Base-by-base conservation (phyloP, 805 yeast genomes). In the Metschnikowia lunata region DNA sequence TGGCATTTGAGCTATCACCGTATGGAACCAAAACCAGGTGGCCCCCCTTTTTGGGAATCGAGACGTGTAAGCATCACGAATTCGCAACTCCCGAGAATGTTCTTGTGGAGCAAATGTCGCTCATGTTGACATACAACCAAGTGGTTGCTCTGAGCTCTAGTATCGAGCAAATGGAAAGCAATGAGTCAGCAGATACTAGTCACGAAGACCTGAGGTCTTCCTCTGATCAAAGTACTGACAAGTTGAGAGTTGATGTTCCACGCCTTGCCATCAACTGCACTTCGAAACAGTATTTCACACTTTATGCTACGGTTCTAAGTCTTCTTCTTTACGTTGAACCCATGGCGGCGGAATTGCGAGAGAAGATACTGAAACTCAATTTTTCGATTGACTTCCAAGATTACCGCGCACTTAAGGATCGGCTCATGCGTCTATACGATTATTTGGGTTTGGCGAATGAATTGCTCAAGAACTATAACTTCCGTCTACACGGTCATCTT, bases 1-100 rank as follows among this genome's bases (percentile, higher is more conserved):
- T 73, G 8, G 69, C 72, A 29, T 73, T 76, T 52, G 74, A 76
- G 35, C 63, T 67, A 10, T 62, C 64, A 10, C 66, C 76, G 2
- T 89, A 88, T 63, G 93, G 96, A 1, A 76, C 85, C 2, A 61
- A 56, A 8, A 56, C 63, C 12, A 67, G 67, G 14, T 90, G 97
- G 97, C 97, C 97, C 2, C 95, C 96, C 0, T 90, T 96, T 88
- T 61, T 89, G 30, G 88, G 90, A 1, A 60, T 79, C 38, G 95
- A 88, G 55, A 69, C 82, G 18, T 79, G 86, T 49, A 75, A 79
- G 49, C 80, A 81, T 40, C 59, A 56, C 40, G 58, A 59, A 28
- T 63, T 79, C 47, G 71, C 73, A 2, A 69, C 66, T 1, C 57
- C 65, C 9, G 69, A 74, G 10, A 74, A 76, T 43, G 70, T 81